phyloP scores from a whole-genome alignment of 1,284 basidiomycete species.

The Coniophora puteana region DNA sequence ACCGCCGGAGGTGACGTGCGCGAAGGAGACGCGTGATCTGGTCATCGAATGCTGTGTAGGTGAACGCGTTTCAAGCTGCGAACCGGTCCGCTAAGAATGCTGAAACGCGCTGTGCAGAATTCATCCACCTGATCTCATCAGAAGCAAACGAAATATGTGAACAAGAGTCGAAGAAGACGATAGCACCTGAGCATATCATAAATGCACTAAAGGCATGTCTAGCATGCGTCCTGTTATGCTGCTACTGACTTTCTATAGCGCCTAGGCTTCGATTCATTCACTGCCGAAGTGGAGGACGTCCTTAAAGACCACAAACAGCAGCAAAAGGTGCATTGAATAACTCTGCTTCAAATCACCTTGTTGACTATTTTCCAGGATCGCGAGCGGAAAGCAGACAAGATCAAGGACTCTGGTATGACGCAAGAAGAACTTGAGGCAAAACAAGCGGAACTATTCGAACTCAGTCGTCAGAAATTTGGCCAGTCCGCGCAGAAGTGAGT shows the following conservation, averaged over 20 bases:
- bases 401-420: constrained; percentile 87
- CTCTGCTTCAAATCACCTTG: constrained; percentile 5
- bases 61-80: constrained; percentile 40
- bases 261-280: constrained; percentile 88
- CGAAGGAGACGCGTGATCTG: constrained; percentile 95
- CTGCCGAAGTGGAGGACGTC: constrained; percentile 87
- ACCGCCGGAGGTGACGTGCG: constrained; percentile 85
- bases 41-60: constrained; percentile 99
- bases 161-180: constrained; percentile 98
- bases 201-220: constrained; percentile 78
- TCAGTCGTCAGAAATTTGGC: constrained; percentile 73
- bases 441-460: constrained; percentile 91
- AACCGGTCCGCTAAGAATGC: constrained; percentile 8
- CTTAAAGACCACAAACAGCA: constrained; percentile 94
- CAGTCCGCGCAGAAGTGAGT: constrained; percentile 31
- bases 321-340: constrained; percentile 65
- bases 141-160: constrained; percentile 99
- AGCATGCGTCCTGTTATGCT: constrained; percentile 3
- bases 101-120: constrained; percentile 59
- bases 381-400: constrained; percentile 85
- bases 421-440: constrained; percentile 86
- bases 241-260: constrained; percentile 43
- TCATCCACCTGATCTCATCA: constrained; percentile 96
- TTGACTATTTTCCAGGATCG: constrained; percentile 53
- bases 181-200: constrained; percentile 97